Conservation (phyloP, 371 early-diverging fungal species). For the Mortierella sp. region DNA sequence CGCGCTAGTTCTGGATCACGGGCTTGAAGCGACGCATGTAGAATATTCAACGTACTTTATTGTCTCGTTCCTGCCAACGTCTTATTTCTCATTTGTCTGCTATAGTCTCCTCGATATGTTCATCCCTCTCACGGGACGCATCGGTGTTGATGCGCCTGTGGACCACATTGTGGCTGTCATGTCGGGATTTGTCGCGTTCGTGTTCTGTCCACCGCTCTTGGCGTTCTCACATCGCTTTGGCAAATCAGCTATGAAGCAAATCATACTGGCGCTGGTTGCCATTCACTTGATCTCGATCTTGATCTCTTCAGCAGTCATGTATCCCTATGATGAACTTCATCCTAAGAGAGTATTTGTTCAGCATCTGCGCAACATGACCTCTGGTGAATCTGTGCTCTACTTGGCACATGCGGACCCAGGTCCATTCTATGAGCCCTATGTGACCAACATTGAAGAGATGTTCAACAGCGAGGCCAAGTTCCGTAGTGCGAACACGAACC, state of each 20-base stretch:
- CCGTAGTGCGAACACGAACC: constrained; percentile 54
- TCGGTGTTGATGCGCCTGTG: constrained; percentile 74
- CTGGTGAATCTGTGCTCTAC: constrained; percentile 66
- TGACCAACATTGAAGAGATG: constrained; percentile 59
- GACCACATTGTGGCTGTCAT: constrained; percentile 73
- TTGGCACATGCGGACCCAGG: constrained; percentile 74
- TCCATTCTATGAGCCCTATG: constrained; percentile 62
- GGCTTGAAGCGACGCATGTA: constrained; percentile 19
- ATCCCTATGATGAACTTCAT: constrained; percentile 71
- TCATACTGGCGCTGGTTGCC: constrained; percentile 53
- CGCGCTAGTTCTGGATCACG: not conserved
- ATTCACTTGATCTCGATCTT: constrained; percentile 51
- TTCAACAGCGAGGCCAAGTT: constrained; percentile 56
- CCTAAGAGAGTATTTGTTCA: constrained; percentile 73
- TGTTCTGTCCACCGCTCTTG: constrained; percentile 60
- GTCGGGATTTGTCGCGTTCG: constrained; percentile 66
- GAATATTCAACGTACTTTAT: constrained; percentile 60
- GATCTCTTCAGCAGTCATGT: constrained; percentile 58
- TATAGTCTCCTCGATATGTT: constrained; percentile 71
- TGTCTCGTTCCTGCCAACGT: constrained; percentile 56
- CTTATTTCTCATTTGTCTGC: constrained; percentile 59
- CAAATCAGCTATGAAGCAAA: constrained; percentile 48
- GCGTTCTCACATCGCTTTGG: constrained; percentile 72
- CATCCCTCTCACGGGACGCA: constrained; percentile 80
- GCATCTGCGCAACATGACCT: constrained; percentile 72